Percentiles rank a stretch among this genome's conserved stretches.
phyloP scores from a whole-genome alignment of 148 eudicot genomes.

The Nepenthes gracilis region DNA sequence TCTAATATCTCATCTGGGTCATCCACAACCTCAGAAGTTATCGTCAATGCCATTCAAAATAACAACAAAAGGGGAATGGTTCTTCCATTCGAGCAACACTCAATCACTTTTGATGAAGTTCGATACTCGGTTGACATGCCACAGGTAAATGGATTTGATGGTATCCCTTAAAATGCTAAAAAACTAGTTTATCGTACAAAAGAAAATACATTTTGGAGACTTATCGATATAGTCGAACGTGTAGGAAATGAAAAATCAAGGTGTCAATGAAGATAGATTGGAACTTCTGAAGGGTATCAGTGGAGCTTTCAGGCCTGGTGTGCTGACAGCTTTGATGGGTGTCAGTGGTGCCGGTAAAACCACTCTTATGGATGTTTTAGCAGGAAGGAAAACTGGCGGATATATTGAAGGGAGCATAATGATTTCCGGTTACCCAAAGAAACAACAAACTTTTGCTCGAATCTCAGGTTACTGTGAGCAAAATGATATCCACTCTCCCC shows the following conservation, averaged over 20 bases:
- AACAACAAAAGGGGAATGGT: constrained; percentile 43
- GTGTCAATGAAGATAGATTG: constrained; percentile 47
- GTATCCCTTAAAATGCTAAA: not conserved
- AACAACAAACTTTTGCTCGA: constrained; percentile 75
- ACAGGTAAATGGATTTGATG: constrained; percentile 25
- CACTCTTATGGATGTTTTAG: constrained; percentile 79
- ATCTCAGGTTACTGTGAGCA: constrained; percentile 83
- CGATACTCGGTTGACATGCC: constrained; percentile 77
- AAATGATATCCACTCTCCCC: constrained; percentile 74
- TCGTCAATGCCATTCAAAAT: not conserved
- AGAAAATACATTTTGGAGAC: not conserved
- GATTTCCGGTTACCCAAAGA: constrained; percentile 74
- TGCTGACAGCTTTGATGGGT: constrained; percentile 77
- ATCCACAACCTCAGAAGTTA: not conserved
- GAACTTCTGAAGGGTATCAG: constrained; percentile 58
- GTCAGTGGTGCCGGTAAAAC: constrained; percentile 97
- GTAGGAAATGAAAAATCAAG: constrained; percentile 69
- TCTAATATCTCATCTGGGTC: not conserved
- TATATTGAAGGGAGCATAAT: constrained; percentile 58
- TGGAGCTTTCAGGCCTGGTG: constrained; percentile 79
- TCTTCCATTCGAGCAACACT: constrained; percentile 63
- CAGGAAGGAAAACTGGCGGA: constrained; percentile 87
- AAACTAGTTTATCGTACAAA: not conserved
- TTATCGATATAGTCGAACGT: not conserved
- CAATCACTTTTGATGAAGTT: constrained; percentile 56